These are phyloP conservation scores for Jacaranda mimosifolia DNA, from an alignment of 257 asterid species.

Conservation along the genomic window DNA sequence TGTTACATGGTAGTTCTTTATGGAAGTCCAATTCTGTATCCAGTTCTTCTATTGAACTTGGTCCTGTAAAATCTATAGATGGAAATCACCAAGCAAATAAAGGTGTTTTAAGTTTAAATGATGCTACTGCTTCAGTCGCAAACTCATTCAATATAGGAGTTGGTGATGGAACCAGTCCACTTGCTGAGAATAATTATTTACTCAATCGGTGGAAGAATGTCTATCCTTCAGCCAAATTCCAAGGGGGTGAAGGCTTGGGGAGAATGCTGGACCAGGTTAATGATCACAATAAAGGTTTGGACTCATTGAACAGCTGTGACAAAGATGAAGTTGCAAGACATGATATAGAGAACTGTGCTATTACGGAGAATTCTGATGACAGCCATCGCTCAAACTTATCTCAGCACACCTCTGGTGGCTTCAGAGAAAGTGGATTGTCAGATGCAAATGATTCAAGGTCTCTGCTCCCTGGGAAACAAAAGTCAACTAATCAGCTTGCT, in stretches of 20 bases:
- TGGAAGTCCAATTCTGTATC: slow-evolving; percentile 61
- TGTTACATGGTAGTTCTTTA: slow-evolving; percentile 43
- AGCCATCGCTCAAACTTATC: slow-evolving; percentile 66
- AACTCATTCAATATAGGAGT: slow-evolving; percentile 47
- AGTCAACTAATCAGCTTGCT: slow-evolving; percentile 56
- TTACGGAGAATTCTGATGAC: slow-evolving; percentile 69
- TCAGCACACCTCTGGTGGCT: slow-evolving; percentile 60
- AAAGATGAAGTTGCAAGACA: slow-evolving; percentile 52
- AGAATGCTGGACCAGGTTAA: slow-evolving; percentile 50
- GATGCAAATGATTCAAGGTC: slow-evolving; percentile 64
- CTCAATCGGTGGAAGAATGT: slow-evolving; percentile 71
- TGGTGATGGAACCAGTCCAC: slow-evolving; percentile 57
- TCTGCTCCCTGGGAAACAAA: slow-evolving; percentile 64
- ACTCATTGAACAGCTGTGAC: slow-evolving; percentile 37
- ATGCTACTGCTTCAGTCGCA: slow-evolving; percentile 45
- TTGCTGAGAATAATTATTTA: slow-evolving; percentile 52
- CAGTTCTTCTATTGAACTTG: slow-evolving; percentile 52
- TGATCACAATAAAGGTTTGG: slow-evolving; percentile 44
- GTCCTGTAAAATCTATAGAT: slow-evolving; percentile 47
- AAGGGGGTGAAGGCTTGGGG: slow-evolving; percentile 57
- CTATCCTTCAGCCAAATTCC: slow-evolving; percentile 48
- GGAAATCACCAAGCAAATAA: slow-evolving; percentile 49
- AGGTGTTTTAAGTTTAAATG: slow-evolving; percentile 53
- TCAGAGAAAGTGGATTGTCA: slow-evolving; percentile 58
- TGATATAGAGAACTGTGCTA: slow-evolving; percentile 55